These are phyloP conservation scores for Plasmopara halstedii DNA, from an alignment of 352 stramenopile genomes.

Conservation along the genomic window DNA sequence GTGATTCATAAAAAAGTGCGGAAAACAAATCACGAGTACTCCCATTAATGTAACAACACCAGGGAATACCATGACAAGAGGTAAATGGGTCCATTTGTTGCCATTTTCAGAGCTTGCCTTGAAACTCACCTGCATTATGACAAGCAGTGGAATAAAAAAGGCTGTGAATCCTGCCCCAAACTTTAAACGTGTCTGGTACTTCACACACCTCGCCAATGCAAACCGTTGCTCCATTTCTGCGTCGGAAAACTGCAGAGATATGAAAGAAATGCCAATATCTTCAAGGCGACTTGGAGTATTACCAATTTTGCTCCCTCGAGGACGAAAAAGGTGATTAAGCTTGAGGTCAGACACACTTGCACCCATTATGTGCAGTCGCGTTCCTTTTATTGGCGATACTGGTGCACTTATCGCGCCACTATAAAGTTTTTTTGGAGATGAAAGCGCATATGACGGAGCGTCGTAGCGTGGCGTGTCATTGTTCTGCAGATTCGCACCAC, in stretches of 20 bases:
- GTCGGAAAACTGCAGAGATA: conserved; percentile 68
- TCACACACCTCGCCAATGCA: conserved; percentile 30
- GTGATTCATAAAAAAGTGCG: conserved; percentile 50
- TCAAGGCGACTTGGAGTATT: conserved; percentile 42
- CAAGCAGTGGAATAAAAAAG: conserved; percentile 75
- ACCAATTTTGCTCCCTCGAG: conserved; percentile 22
- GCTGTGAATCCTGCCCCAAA: conserved; percentile 70
- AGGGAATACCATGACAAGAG: conserved; percentile 76
- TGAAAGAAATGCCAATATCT: conserved; percentile 68
- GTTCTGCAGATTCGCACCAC: conserved; percentile 7
- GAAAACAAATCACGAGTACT: conserved; percentile 55
- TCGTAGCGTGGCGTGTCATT: conserved; percentile 3
- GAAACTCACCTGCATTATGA: conserved; percentile 84
- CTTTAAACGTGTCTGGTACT: conserved; percentile 69
- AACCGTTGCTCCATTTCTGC: conserved; percentile 62
- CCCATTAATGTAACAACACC: conserved; percentile 73
- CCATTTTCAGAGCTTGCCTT: conserved; percentile 48
- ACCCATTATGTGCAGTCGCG: conserved; percentile 39
- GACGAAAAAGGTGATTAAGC: conserved; percentile 59
- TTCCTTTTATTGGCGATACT: conserved; percentile 26
- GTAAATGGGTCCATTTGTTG: conserved; percentile 60
- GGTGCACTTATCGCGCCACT: conserved; percentile 8
- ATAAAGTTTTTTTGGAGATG: conserved; percentile 14
- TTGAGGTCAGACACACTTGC: conserved; percentile 59
- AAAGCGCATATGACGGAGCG: neutral